These are phyloP conservation scores for Penicillium coffeae DNA, from an alignment of 495 filamentous ascomycete species.

Conservation along the genomic window DNA sequence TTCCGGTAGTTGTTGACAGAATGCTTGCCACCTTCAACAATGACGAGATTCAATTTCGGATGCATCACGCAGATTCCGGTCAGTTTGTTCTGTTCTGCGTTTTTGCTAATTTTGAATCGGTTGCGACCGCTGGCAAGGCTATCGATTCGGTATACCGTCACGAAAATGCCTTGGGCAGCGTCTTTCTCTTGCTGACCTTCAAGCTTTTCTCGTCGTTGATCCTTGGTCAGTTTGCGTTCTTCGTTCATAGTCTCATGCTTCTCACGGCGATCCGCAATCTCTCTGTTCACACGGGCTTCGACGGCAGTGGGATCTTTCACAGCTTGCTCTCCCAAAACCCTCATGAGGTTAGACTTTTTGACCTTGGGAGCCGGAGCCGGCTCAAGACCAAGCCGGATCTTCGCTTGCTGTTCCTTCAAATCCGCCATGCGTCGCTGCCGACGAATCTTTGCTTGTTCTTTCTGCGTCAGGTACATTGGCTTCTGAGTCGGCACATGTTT, in stretches of 20 bases:
- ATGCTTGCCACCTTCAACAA: slow-evolving; percentile 86
- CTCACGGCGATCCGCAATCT: slow-evolving; percentile 79
- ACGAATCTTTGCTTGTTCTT: slow-evolving; percentile 87
- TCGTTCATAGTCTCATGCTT: slow-evolving; percentile 77
- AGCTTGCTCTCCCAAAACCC: slow-evolving; percentile 93
- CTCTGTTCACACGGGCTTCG: slow-evolving; percentile 84
- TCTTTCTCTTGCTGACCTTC: slow-evolving; percentile 81
- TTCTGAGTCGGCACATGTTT: slow-evolving; percentile 74
- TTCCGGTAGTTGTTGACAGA: slow-evolving; percentile 79
- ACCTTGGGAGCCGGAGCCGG: slow-evolving; percentile 90
- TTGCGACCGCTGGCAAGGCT: slow-evolving; percentile 85
- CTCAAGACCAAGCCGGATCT: slow-evolving; percentile 85
- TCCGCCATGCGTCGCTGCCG: slow-evolving; percentile 88
- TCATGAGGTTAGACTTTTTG: slow-evolving; percentile 94
- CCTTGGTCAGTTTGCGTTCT: slow-evolving; percentile 85
- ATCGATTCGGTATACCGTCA: slow-evolving; percentile 84
- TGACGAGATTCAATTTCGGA: slow-evolving; percentile 79
- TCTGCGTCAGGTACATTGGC: slow-evolving; percentile 86
- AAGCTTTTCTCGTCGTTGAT: slow-evolving; percentile 83
- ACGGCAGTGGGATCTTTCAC: slow-evolving; percentile 98
- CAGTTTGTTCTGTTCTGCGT: slow-evolving; percentile 80
- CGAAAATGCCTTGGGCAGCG: slow-evolving; percentile 73
- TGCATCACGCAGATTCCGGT: slow-evolving; percentile 87
- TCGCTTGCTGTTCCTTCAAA: slow-evolving; percentile 92
- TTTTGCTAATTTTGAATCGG: slow-evolving; percentile 87